These are phyloP conservation scores for Citrullus colocynthis DNA, from an alignment of 306 rosid genomes.

Conservation along the genomic window DNA sequence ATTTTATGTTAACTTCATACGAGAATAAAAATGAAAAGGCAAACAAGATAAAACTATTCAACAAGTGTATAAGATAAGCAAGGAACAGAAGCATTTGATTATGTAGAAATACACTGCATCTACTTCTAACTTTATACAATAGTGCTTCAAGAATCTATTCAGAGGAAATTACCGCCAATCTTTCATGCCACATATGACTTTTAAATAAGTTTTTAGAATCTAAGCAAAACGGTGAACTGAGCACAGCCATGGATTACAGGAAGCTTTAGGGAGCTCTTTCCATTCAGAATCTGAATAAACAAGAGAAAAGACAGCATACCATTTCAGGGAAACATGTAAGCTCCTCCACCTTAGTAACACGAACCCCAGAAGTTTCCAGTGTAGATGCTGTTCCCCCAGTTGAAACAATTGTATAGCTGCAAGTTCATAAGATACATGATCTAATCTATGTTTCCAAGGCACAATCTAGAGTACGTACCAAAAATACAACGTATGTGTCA, in stretches of 20 bases:
- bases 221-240: neutral
- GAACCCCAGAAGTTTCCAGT: constrained; percentile 65
- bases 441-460: neutral
- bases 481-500: neutral
- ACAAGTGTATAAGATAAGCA: neutral
- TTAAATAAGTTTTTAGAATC: neutral
- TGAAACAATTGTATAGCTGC: constrained; percentile 75
- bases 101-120: neutral
- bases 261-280: neutral
- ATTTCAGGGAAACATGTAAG: constrained; percentile 85
- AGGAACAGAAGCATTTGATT: neutral
- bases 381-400: constrained; percentile 94
- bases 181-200: neutral
- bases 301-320: constrained; percentile 29
- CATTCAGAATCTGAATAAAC: neutral
- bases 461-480: neutral
- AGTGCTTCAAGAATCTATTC: neutral
- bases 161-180: neutral
- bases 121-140: neutral
- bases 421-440: neutral
- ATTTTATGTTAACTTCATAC: neutral
- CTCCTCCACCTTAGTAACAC: constrained; percentile 80
- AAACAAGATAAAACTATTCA: neutral
- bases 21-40: neutral
- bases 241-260: neutral